Base-by-base conservation (phyloP, 495 filamentous ascomycete species). In the Talaromyces ruber region DNA sequence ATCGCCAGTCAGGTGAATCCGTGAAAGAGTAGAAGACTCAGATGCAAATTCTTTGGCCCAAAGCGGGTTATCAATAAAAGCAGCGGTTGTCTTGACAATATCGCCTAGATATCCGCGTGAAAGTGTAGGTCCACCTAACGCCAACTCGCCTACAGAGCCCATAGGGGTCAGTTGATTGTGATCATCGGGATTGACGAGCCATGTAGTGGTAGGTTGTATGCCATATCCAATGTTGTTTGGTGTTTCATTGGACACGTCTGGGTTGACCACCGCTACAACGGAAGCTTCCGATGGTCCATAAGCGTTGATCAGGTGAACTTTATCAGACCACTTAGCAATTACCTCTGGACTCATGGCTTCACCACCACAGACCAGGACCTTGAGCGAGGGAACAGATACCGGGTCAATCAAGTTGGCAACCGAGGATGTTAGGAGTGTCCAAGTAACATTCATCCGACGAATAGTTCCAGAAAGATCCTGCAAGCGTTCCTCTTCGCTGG, bases 261-360 rank as follows among this genome's bases (percentile, higher is more conserved):
- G 65, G 71, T 64, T 83, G 22, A 76, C 39, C 2, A 68, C 64
- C 3, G 74, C 74, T 51, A 77, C 75, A 18, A 80, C 70, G 21
- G 70, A 70, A 7, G 76, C 76, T 56, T 88, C 86, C 0, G 79
- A 82, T 3, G 84, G 85, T 0, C 85, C 85, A 59, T 88, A 88
- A 0, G 74, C 82, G 62, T 85, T 86, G 26, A 86, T 71, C 0
- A 86, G 57, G 21, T 70, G 71, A 0, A 82, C 69, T 3, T 69
- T 64, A 26, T 79, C 72, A 16, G 73, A 79, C 86, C 86, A 88
- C 54, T 80, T 81, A 1, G 68, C 71, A 6, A 84, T 74, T 60
- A 81, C 73, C 16, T 82, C 80, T 18, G 73, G 68, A 3, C 79
- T 74, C 67, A 81, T 67, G 60, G 74, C 74, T 65, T 83, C 79